Percentiles rank a stretch among this genome's conserved stretches.
These are phyloP conservation scores for Martiniozyma abietophila DNA, from an alignment of 805 yeast genomes.

Conservation along the genomic window DNA sequence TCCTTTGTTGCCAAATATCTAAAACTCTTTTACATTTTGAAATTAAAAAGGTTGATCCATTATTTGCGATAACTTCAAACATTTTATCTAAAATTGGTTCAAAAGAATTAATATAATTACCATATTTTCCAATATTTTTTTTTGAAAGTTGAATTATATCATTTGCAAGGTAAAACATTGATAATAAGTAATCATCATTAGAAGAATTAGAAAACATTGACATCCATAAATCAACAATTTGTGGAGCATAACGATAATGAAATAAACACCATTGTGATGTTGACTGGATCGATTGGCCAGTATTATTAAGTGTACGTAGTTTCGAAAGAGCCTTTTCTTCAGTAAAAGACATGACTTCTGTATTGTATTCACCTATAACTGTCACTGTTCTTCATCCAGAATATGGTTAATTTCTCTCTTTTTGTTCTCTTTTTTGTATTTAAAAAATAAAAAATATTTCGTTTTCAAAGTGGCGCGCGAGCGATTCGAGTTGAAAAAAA, in stretches of 20 bases:
- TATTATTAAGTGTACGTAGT: slow-evolving; percentile 40
- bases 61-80: slow-evolving; percentile 22
- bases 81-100: slow-evolving; percentile 37
- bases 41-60: slow-evolving; percentile 20
- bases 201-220: slow-evolving; percentile 17
- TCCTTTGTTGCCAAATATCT: slow-evolving; percentile 49
- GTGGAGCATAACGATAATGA: slow-evolving; percentile 49
- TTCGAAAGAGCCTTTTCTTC: slow-evolving; percentile 40
- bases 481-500: too few relatives aligned
- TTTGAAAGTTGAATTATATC: slow-evolving; percentile 76
- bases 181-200: slow-evolving; percentile 22
- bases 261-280: slow-evolving; percentile 64
- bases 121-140: slow-evolving; percentile 39
- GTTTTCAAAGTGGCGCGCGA: too few relatives aligned
- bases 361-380: neutral
- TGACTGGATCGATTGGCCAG: slow-evolving; percentile 67
- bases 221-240: slow-evolving; percentile 28
- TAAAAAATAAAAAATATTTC: too few relatives aligned
- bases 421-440: neutral
- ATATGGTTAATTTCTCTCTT: neutral
- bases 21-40: slow-evolving; percentile 41
- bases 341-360: slow-evolving; percentile 38
- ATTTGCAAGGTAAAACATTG: slow-evolving; percentile 63
- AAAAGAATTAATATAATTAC: slow-evolving; percentile 52
- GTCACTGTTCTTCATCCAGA: neutral